These are phyloP conservation scores for Chaetomium strumarium DNA, from an alignment of 2,329 filamentous ascomycete species.

Conservation along the genomic window DNA sequence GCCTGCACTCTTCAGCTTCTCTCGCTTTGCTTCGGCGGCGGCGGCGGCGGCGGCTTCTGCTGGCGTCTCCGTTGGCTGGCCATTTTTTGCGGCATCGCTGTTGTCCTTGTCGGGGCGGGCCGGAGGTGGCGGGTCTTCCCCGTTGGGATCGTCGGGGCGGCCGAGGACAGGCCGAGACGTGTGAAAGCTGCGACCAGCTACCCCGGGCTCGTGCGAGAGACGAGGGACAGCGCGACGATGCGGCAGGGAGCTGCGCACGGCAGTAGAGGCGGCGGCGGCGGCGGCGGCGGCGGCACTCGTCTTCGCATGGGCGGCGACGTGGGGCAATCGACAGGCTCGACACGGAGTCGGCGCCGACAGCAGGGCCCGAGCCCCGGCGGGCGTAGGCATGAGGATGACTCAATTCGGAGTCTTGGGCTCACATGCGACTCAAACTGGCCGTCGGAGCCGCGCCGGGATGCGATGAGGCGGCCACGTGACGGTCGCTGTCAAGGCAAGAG, in stretches of 20 bases:
- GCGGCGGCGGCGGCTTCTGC: conserved; percentile 1
- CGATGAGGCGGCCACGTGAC: not conserved
- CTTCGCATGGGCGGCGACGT: conserved; percentile 8
- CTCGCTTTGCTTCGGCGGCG: conserved; percentile 15
- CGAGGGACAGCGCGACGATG: not conserved
- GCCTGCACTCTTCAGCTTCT: conserved; percentile 16
- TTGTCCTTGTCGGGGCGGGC: conserved; percentile 5
- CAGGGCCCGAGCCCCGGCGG: conserved; percentile 25
- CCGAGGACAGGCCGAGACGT: conserved; percentile 12
- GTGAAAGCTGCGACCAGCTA: conserved; percentile 13
- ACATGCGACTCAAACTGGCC: conserved; percentile 11
- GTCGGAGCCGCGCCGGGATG: not conserved
- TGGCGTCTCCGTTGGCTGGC: not conserved
- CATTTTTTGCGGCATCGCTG: conserved; percentile 1
- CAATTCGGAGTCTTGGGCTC: not conserved
- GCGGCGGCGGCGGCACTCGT: not conserved
- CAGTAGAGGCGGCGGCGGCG: not conserved
- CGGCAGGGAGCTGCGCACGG: not conserved
- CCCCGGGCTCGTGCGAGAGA: not conserved
- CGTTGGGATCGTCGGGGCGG: conserved; percentile 12
- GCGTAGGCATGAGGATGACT: conserved; percentile 22
- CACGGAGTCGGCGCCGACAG: conserved; percentile 17
- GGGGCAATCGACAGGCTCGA: conserved; percentile 14
- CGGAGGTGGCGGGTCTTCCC: not conserved
- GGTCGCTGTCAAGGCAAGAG: not conserved